phyloP scores from a whole-genome alignment of 176 grass and related monocot species.

The Phragmites australis region DNA sequence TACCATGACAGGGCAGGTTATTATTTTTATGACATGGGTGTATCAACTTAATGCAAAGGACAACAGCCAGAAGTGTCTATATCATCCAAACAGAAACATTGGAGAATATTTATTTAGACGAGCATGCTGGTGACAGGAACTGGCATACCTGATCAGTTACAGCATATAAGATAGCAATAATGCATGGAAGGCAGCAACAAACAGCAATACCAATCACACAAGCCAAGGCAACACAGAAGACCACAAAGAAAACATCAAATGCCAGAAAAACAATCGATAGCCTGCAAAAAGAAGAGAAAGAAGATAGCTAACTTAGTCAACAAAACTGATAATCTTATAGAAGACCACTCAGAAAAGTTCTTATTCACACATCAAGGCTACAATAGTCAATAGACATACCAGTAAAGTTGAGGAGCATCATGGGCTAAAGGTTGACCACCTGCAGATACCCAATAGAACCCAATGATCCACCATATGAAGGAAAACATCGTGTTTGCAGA shows the following conservation, averaged over 20 bases:
- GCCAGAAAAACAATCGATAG: conserved; percentile 91
- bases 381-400: conserved; percentile 53
- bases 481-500: conserved; percentile 99
- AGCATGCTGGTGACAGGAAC: conserved; percentile 12
- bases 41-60: not conserved
- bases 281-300: conserved; percentile 54
- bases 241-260: conserved; percentile 99
- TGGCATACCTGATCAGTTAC: conserved; percentile 88
- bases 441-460: conserved; percentile 94
- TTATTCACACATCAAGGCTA: conserved; percentile 11
- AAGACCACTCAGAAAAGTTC: too few relatives aligned
- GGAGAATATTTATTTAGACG: not conserved
- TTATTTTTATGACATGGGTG: not conserved
- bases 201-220: conserved; percentile 95
- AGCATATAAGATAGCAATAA: conserved; percentile 97
- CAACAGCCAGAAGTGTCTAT: not conserved
- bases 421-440: conserved; percentile 69
- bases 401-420: conserved; percentile 93
- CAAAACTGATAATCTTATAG: not conserved
- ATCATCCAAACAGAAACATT: not conserved
- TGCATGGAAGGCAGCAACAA: conserved; percentile 96
- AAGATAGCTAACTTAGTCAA: conserved; percentile 42
- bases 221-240: conserved; percentile 91
- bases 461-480: conserved; percentile 98
- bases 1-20: not conserved